Evolutionary conservation across 768 basidiomycete species (phyloP).

Genomic region (Termitomyces sp.): DNA sequence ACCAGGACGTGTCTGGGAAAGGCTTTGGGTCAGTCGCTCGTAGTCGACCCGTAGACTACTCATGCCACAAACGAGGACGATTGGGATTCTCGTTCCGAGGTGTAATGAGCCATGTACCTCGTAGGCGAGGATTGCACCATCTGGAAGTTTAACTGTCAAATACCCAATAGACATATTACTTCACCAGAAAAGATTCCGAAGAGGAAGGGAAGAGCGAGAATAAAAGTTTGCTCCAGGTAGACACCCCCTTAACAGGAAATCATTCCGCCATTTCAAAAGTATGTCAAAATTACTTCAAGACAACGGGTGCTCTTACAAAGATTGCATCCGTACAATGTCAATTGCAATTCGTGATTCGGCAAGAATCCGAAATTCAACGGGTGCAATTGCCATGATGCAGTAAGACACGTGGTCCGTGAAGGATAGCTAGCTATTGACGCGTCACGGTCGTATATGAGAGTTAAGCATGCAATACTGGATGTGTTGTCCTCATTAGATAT

Average conservation of each 20-base stretch:
- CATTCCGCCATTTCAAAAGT: neutral
- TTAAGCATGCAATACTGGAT: neutral
- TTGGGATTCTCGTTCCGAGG: conserved; percentile 23
- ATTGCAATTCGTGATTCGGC: neutral
- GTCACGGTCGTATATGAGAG: neutral
- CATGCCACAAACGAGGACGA: conserved; percentile 39
- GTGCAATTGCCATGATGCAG: conserved; percentile 6
- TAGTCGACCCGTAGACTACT: conserved; percentile 33
- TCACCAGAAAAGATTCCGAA: neutral
- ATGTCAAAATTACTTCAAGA: conserved; percentile 3
- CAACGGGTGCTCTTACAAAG: conserved; percentile 5
- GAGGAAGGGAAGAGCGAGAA: neutral
- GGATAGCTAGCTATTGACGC: neutral
- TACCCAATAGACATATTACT: conserved; percentile 17
- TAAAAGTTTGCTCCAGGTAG: neutral
- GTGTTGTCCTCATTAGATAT: neutral
- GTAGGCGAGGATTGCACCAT: conserved; percentile 39
- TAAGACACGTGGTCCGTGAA: neutral
- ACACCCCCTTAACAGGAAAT: conserved; percentile 1
- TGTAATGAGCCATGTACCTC: conserved; percentile 36
- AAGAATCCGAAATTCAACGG: neutral
- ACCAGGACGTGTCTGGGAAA: conserved; percentile 36
- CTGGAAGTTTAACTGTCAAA: conserved; percentile 25
- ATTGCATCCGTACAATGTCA: conserved; percentile 10
- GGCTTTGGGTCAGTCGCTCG: conserved; percentile 25